Base-by-base conservation (phyloP, 441 rosid species). In the Dalechampia spathulata region DNA sequence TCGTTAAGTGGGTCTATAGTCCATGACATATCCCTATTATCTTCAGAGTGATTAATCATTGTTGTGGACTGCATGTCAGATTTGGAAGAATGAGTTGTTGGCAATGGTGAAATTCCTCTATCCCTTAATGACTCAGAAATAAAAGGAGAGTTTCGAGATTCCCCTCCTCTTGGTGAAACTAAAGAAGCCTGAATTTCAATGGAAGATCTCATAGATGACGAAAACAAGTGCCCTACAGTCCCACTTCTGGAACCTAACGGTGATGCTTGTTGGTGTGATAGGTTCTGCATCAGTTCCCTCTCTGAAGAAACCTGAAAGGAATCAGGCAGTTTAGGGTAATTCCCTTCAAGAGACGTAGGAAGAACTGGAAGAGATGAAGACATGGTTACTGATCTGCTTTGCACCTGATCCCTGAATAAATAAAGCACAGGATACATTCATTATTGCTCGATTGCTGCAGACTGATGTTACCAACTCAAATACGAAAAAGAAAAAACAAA, bases 21-120 rank as follows among this genome's bases (percentile, higher is more conserved):
- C 90, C 98, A 87, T 4, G 76, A 46, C 45, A 68, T 56, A 61
- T 73, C 80, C 65, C 68, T 77, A 61, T 47, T 70, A 68, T 75
- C 83, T 50, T 67, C 74, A 53, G 72, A 58, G 37, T 48, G 68
- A 71, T 58, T 69, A 44, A 61, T 8, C 52, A 70, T 47, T 23
- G 63, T 30, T 23, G 73, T 43, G 16, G 77, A 50, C 20, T 66
- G 82, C 54, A 64, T 62, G 48, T 64, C 87, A 41, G 69, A 48
- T 23, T 20, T 61, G 25, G 81, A 55, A 68, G 71, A 73, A 53
- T 11, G 36, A 21, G 36, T n/a, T 17, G 65, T 60, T 2, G 63
- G 15, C 21, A 16, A 21, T 15, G 42, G 62, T 44, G 76, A 42
- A 53, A 68, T 49, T 23, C 61, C 72, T 62, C 64, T 54, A 54